These are phyloP conservation scores for Tothia fuscella DNA, from an alignment of 2,329 filamentous ascomycete species.

Conservation along the genomic window DNA sequence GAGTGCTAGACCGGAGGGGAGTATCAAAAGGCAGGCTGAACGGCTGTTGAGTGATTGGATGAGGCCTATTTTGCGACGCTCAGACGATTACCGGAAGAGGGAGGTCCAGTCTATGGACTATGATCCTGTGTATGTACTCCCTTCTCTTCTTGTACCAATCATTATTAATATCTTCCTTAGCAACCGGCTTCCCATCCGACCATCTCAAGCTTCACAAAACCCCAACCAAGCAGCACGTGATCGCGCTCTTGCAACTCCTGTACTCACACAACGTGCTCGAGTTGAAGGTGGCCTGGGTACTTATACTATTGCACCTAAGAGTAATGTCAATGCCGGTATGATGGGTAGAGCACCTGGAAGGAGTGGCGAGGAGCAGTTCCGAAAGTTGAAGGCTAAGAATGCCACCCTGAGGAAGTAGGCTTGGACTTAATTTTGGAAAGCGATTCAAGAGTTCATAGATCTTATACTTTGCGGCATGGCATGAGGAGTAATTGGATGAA, in stretches of 20 bases:
- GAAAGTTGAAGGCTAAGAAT: constrained; percentile 34
- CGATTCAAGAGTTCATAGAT: not conserved
- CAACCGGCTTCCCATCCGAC: constrained; percentile 20
- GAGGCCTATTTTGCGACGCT: constrained; percentile 82
- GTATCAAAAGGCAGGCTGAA: constrained; percentile 90
- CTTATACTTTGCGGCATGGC: not conserved
- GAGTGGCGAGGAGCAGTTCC: constrained; percentile 36
- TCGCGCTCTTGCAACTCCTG: constrained; percentile 40
- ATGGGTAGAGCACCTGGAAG: constrained; percentile 34
- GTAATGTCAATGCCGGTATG: constrained; percentile 34
- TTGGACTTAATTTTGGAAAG: too few relatives aligned
- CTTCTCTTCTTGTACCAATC: not conserved
- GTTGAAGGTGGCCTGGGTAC: constrained; percentile 46
- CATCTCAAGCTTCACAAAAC: constrained; percentile 18
- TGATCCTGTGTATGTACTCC: constrained; percentile 5
- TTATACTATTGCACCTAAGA: constrained; percentile 52
- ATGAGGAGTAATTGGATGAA: too few relatives aligned
- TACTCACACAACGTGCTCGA: constrained; percentile 44
- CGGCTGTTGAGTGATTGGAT: constrained; percentile 92
- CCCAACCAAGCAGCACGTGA: constrained; percentile 31
- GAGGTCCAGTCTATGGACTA: constrained; percentile 42
- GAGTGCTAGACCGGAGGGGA: constrained; percentile 75
- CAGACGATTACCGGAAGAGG: constrained; percentile 87
- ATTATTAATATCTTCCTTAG: constrained; percentile 14
- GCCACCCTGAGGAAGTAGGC: too few relatives aligned